phyloP scores from a whole-genome alignment of 2,329 filamentous ascomycete genomes.

The Ophiostoma angusticollis region DNA sequence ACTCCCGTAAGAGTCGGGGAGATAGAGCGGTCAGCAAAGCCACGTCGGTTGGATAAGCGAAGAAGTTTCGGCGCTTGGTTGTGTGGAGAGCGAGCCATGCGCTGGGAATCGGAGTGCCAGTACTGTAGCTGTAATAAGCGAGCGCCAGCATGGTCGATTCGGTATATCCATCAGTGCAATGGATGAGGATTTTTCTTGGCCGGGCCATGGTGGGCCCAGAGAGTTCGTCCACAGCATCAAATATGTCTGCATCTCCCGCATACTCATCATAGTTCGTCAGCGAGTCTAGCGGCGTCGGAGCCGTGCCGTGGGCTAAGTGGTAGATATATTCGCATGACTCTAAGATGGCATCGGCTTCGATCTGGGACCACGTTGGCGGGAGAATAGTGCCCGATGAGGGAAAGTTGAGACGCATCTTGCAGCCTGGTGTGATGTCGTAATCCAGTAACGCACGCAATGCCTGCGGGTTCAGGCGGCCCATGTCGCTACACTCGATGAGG shows the following conservation, averaged over 20 bases:
- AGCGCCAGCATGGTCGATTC: conserved; percentile 82
- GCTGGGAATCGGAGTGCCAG: conserved; percentile 64
- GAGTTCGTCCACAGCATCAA: conserved; percentile 12
- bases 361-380: conserved; percentile 69
- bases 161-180: conserved; percentile 92
- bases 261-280: conserved; percentile 28
- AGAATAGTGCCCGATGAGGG: conserved; percentile 90
- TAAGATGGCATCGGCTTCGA: conserved; percentile 71
- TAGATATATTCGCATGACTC: conserved; percentile 87
- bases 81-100: conserved; percentile 83
- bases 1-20: conserved; percentile 59
- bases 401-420: conserved; percentile 52
- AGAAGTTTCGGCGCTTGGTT: conserved; percentile 77
- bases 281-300: conserved; percentile 20
- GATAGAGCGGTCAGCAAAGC: conserved; percentile 67
- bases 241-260: conserved; percentile 41
- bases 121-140: conserved; percentile 87
- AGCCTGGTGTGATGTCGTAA: conserved; percentile 31
- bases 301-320: conserved; percentile 58
- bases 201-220: conserved; percentile 15
- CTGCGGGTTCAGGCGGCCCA: conserved; percentile 62
- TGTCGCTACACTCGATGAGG: conserved; percentile 77
- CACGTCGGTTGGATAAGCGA: conserved; percentile 87
- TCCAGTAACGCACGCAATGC: conserved; percentile 52
- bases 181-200: conserved; percentile 66